These are phyloP conservation scores for Suhomyces sp. DNA, from an alignment of 805 yeast genomes.

Conservation along the genomic window DNA sequence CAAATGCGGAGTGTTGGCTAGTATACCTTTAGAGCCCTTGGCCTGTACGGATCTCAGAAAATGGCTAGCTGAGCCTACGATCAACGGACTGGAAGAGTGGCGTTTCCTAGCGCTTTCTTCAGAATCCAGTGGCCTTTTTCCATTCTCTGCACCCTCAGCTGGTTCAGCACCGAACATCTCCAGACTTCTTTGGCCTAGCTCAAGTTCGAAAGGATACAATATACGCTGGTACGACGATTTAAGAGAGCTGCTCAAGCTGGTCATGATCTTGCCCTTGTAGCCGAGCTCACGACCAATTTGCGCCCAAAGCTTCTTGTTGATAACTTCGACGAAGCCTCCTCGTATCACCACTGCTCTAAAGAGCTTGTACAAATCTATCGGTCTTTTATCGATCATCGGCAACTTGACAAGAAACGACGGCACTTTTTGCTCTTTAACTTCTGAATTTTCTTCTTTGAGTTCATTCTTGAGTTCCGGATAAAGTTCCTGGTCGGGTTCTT, in stretches of 20 bases:
- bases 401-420: conserved; percentile 38
- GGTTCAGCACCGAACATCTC: neutral
- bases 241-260: conserved; percentile 65
- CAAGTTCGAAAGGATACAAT: conserved; percentile 30
- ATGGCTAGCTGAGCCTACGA: conserved; percentile 45
- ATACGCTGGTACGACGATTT: conserved; percentile 54
- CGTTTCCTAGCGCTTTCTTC: neutral
- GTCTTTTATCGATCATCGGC: conserved; percentile 66
- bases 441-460: neutral
- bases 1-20: conserved; percentile 46
- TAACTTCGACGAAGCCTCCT: conserved; percentile 69
- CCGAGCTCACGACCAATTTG: conserved; percentile 81
- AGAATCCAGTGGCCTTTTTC: neutral
- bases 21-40: conserved; percentile 50
- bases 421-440: conserved; percentile 6
- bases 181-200: conserved; percentile 10
- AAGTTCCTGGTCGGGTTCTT: neutral
- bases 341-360: conserved; percentile 55
- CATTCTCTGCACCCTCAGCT: neutral
- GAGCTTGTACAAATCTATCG: conserved; percentile 61
- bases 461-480: neutral
- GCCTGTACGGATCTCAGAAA: conserved; percentile 45
- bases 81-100: conserved; percentile 27
- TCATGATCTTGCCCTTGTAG: conserved; percentile 66
- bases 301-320: conserved; percentile 71